Percentiles rank a stretch among this genome's conserved stretches.
These are phyloP conservation scores for Alternaria triticina DNA, from an alignment of 2,329 filamentous ascomycete species.

Conservation along the genomic window DNA sequence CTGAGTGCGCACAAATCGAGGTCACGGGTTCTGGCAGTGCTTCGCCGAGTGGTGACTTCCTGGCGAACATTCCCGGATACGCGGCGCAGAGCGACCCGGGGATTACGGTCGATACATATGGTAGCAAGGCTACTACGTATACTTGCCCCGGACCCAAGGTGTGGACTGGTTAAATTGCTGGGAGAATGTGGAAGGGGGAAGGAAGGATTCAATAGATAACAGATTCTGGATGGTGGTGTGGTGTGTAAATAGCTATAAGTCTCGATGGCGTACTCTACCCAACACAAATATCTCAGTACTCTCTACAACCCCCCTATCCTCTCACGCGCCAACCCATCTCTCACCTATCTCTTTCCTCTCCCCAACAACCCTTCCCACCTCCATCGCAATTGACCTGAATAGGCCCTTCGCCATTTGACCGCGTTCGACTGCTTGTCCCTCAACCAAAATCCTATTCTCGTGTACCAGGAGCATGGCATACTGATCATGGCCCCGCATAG, in stretches of 20 bases:
- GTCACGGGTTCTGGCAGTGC: conserved; percentile 59
- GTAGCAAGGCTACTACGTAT: conserved; percentile 54
- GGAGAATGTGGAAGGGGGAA: neutral
- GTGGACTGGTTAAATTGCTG: conserved; percentile 53
- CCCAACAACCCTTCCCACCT: neutral
- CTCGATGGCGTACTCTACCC: neutral
- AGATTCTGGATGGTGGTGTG: neutral
- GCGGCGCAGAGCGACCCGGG: conserved; percentile 56
- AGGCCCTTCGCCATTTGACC: neutral
- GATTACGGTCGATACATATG: conserved; percentile 60
- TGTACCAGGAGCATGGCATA: neutral
- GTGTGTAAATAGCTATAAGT: neutral
- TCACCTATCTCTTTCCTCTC: neutral
- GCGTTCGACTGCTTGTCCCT: neutral
- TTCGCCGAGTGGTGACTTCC: conserved; percentile 49
- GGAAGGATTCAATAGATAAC: neutral
- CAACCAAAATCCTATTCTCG: neutral
- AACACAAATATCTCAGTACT: neutral
- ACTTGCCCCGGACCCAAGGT: conserved; percentile 57
- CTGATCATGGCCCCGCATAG: neutral
- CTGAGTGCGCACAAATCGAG: conserved; percentile 64
- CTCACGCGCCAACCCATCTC: neutral
- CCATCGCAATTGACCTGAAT: neutral
- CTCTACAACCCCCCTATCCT: too few relatives aligned
- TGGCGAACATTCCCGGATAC: conserved; percentile 55